Evolutionary conservation across 2,329 filamentous ascomycete species (phyloP), one percentile per base, ranked within the genome.

Genomic region (Blastomyces emzantsi): DNA sequence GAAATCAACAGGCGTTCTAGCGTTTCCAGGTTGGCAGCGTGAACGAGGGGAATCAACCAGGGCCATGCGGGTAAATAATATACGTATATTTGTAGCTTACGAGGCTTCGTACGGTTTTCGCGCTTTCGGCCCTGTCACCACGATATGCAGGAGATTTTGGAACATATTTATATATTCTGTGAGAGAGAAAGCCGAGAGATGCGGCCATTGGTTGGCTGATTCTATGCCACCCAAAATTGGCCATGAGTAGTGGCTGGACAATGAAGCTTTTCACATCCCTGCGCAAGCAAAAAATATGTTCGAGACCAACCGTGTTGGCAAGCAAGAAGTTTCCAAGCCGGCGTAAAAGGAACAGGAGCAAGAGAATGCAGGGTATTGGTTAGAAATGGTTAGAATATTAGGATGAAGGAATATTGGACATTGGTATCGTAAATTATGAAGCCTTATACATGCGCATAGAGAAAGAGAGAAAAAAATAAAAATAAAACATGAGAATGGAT

Each of bases 401-500:
- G 11, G 22, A 22, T 49, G 22, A 49, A 11, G 47, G 47, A 49
- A 49, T 49, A 49, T 11, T 49, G 22, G n/a, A 13, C 36, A 49
- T 22, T 49, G 45, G 17, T 9, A 49, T n/a, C 13, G 43, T 45
- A 61, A 39, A 49, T 33, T 2, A 51, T 61, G 41, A 49, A 58
- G 6, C 22, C 19, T 15, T 11, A 4, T 49, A 30, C n/a, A 59
- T 59, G 56, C 28, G 19, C 13, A 41, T 15, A 49, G 11, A 30
- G 5, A 33, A 15, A 41, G 13, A 6, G 22, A 43, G 1, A 30
- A 28, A 56, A 54, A 25, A 45, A 30, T 0, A 73, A 61, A 67
- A 67, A 62, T 72, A 13, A 39, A 73, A 39, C 71, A 69, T 39
- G 72, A 58, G 17, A 66, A 64, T 57, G 60, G 52, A 61, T 22